Base-by-base conservation (phyloP, 345 rosid species). In the Noccaea bulbosa region DNA sequence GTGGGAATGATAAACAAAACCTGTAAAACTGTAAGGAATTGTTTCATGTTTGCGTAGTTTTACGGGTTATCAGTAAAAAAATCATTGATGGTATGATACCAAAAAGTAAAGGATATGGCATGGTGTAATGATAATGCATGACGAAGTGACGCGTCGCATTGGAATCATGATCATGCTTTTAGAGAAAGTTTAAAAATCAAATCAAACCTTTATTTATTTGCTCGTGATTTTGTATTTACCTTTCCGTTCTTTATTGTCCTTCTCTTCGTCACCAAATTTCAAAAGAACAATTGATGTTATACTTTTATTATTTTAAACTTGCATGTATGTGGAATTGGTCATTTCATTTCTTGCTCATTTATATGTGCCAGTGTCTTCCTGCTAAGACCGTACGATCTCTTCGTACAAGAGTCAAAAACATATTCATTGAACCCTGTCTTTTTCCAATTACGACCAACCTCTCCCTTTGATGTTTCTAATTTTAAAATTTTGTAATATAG, bases 221-320 rank as follows among this genome's bases (percentile, higher is more conserved):
- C 67, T 67, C 44, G 57, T 67, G 73, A 60, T 60, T 67, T 60
- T 65, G 12, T 20, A 20, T 22, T 59, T 8, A 27, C 62, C 56
- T 74, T 67, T 74, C 68, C 77, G 77, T 73, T 47, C 60, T 73
- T 56, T 67, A 37, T 44, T 51, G 68, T 60, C 69, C 41, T 67
- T 59, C 6, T 27, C 62, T 35, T 74, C 16, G 50, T 51, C 51
- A 60, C 73, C 49, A 60, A 74, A 35, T 12, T 71, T 74, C 69
- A 67, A 67, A 74, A 67, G 57, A 27, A 68, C 49, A 67, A 59
- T 59, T 60, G 78, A 67, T 74, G 50, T 12, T 51, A 24, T 74
- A 34, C 61, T 40, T 54, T 55, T 6, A 52, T 52, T 35, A 66
- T 65, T 66, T 49, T 8, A 58, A 73, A 58, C 46, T 17, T 56